Evolutionary conservation across 176 grass and related monocot species (phyloP), one percentile per base, ranked within the genome.

Genomic region (Zizania latifolia): DNA sequence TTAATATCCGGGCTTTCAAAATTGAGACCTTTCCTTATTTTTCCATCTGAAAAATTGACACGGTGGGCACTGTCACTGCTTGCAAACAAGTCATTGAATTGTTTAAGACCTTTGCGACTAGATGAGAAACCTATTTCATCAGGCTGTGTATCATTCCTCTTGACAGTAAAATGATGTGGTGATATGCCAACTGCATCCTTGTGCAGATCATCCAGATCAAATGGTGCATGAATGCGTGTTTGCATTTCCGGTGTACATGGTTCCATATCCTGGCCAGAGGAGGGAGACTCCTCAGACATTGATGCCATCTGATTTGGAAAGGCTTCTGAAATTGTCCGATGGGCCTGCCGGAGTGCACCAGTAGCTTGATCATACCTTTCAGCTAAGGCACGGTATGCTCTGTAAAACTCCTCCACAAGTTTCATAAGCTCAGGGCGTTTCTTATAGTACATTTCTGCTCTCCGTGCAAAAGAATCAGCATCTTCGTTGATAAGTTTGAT

Each of bases 391-490:
- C 81, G 84, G 63, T 87, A 93, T 72, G 81, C 91, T 72, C 84
- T 68, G 64, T 87, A 87, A 65, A 93, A 89, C 57, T 93, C 87
- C 70, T 93, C 91, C 58, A 93, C 91, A 9, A 87, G 58, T 78
- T 93, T 93, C 87, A 85, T 82, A 31, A 93, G 78, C 51, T 82
- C 88, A 30, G 91, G 91, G 24, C 91, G 84, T 66, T 93, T 86
- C 62, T 93, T 93, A 39, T 93, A 93, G 73, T 93, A 93, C 91
- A 90, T 93, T 57, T 93, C 91, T 1, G 91, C 91, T 79, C 78
- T 86, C 38, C 82, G 87, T 79, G 91, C 91, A 79, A 93, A 93
- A 26, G 91, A 93, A 71, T 90, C 91, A 36, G 84, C 91, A 36
- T 85, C 91, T 75, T 84, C 91, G 82, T 93, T 88, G 78, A 93